phyloP scores from a whole-genome alignment of 495 filamentous ascomycete species.

The Beverwykella pulmonaria region DNA sequence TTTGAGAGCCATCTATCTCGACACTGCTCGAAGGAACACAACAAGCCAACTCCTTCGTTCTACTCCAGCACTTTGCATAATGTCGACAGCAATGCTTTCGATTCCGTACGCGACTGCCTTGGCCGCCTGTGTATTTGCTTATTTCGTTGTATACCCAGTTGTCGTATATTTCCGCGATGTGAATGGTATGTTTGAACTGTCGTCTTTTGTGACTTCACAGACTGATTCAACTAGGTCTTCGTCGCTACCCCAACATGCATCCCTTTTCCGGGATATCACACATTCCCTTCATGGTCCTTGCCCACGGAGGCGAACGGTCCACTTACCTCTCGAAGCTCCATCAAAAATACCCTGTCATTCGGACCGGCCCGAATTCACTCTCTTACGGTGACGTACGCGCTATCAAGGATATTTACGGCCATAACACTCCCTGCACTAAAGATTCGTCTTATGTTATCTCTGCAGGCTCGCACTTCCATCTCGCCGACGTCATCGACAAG shows the following conservation, averaged over 20 bases:
- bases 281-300: slow-evolving; percentile 52
- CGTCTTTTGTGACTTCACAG: not conserved
- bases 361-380: slow-evolving; percentile 57
- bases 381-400: slow-evolving; percentile 53
- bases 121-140: slow-evolving; percentile 43
- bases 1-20: not conserved
- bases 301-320: slow-evolving; percentile 51
- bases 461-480: slow-evolving; percentile 50
- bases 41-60: not conserved
- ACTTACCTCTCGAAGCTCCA: slow-evolving; percentile 50
- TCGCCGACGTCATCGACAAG: slow-evolving; percentile 55
- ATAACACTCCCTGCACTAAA: slow-evolving; percentile 56
- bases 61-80: not conserved
- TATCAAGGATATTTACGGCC: slow-evolving; percentile 60
- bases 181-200: slow-evolving; percentile 42
- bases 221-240: slow-evolving; percentile 39
- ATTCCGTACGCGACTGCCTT: slow-evolving; percentile 10
- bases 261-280: slow-evolving; percentile 52
- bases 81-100: slow-evolving; percentile 11
- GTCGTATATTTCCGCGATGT: slow-evolving; percentile 52
- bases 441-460: slow-evolving; percentile 51
- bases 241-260: slow-evolving; percentile 54
- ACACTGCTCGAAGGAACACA: not conserved
- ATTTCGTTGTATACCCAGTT: slow-evolving; percentile 50
- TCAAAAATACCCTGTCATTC: slow-evolving; percentile 51